These are phyloP conservation scores for Monosporozyma siamensis DNA, from an alignment of 805 yeast genomes.

Conservation along the genomic window DNA sequence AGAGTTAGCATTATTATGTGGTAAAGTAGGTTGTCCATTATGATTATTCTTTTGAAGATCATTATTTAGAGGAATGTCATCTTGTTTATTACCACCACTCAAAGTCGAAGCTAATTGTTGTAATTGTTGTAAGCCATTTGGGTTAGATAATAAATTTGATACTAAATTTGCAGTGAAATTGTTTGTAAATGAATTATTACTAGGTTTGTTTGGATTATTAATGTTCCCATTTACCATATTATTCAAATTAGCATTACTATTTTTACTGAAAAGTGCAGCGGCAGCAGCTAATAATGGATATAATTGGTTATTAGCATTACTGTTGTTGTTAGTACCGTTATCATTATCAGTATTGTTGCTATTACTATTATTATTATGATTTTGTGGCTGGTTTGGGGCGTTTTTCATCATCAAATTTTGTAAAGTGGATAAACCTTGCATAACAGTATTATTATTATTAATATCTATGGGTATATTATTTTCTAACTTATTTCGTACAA, in stretches of 20 bases:
- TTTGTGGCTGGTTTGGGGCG: not conserved
- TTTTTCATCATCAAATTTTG: not conserved
- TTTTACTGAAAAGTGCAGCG: not conserved
- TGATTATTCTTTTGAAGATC: not conserved
- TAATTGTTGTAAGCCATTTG: not conserved
- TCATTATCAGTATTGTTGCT: not conserved
- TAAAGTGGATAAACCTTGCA: conserved; percentile 1
- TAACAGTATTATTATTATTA: not conserved
- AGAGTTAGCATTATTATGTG: not conserved
- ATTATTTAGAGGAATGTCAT: not conserved
- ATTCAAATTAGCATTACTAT: not conserved
- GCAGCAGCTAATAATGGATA: conserved; percentile 2
- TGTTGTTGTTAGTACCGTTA: not conserved
- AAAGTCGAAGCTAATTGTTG: not conserved
- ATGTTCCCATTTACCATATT: not conserved
- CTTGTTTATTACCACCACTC: not conserved
- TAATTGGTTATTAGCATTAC: not conserved
- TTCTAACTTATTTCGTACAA: not conserved
- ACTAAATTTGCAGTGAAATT: conserved; percentile 2
- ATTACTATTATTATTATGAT: not conserved
- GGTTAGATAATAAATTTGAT: conserved; percentile 1
- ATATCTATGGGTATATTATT: not conserved
- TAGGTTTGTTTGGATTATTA: not conserved
- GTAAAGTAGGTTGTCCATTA: not conserved
- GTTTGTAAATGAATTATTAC: conserved; percentile 1